Evolutionary conservation across 345 rosid species (phyloP).

Genomic region (Pugionium dolabratum): DNA sequence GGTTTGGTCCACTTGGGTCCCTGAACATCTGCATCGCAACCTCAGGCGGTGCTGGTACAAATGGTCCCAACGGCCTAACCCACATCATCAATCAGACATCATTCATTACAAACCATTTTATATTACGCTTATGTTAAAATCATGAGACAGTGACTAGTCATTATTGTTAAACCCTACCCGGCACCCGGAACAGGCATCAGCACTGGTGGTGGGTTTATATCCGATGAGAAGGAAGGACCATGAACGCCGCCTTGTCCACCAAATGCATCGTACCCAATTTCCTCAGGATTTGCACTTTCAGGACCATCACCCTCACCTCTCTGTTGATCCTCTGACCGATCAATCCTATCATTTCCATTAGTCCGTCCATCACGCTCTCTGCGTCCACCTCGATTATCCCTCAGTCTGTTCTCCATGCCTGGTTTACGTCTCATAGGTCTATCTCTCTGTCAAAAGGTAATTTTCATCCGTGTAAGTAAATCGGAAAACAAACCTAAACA

Average conservation of each 20-base stretch:
- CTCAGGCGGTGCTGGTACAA: constrained; percentile 98
- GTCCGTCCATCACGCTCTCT: constrained; percentile 74
- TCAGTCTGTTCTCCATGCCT: constrained; percentile 68
- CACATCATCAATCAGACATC: constrained; percentile 32
- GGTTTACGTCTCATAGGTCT: constrained; percentile 69
- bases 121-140: neutral
- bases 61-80: constrained; percentile 94
- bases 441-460: constrained; percentile 56
- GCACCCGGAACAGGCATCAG: constrained; percentile 99
- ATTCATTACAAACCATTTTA: constrained; percentile 3
- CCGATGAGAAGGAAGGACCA: constrained; percentile 74
- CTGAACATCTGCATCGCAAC: constrained; percentile 93
- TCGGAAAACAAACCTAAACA: neutral
- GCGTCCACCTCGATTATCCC: constrained; percentile 79
- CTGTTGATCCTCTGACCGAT: constrained; percentile 75
- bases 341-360: constrained; percentile 69
- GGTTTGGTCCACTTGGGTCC: constrained; percentile 74
- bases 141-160: neutral
- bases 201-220: constrained; percentile 87
- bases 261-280: constrained; percentile 61
- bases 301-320: constrained; percentile 64
- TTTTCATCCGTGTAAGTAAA: constrained; percentile 9
- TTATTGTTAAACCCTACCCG: constrained; percentile 57
- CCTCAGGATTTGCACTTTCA: constrained; percentile 65
- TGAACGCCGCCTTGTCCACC: constrained; percentile 80